Evolutionary conservation across 345 rosid genomes (phyloP), one percentile per base, ranked within the genome.

Genomic region (Gossypium raimondii): DNA sequence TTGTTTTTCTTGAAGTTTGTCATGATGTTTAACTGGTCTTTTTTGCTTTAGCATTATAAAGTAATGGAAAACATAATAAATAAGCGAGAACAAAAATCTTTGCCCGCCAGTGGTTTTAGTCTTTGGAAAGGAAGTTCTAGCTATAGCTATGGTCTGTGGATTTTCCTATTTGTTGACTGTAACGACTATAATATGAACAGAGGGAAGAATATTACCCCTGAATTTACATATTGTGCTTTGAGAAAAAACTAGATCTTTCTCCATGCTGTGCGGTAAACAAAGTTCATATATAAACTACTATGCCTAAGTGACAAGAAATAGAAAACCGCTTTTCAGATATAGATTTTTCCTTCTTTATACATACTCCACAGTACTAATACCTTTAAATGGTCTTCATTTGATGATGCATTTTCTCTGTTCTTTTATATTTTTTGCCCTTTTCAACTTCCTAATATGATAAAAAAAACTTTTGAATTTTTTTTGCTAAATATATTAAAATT

Each of bases 361-460:
- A 50, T 22, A 3, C 22, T 25, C 43, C 58, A 50, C 14, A 3
- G 9, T 8, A 48, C 22, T 48, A 24, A 41, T 48, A 51, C 12
- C 72, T 48, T 24, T 68, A 48, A 67, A 48, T 24, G 56, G 20
- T 68, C 22, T 68, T 68, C 72, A 24, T 68, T 68, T 48, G 72
- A 13, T 67, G 72, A 44, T 67, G 53, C 17, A 4, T 75, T 75
- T 65, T 52, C 18, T 41, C 18, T 13, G 0, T 29, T 75, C 38
- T 53, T 75, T 65, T 53, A 12, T 66, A 25, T 1, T 17, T 27
- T 52, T 53, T 52, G 12, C 29, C 48, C 27, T 13, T 29, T 70
- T 17, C 47, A 70, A n/a, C 73, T 52, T 70, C 61, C 47, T 70
- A 14, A 41, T 38, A 47, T 25, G 50, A 59, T 44, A 59, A 13